Evolutionary conservation across 2,329 filamentous ascomycete species (phyloP).

Genomic region (Xylariaceae sp.): DNA sequence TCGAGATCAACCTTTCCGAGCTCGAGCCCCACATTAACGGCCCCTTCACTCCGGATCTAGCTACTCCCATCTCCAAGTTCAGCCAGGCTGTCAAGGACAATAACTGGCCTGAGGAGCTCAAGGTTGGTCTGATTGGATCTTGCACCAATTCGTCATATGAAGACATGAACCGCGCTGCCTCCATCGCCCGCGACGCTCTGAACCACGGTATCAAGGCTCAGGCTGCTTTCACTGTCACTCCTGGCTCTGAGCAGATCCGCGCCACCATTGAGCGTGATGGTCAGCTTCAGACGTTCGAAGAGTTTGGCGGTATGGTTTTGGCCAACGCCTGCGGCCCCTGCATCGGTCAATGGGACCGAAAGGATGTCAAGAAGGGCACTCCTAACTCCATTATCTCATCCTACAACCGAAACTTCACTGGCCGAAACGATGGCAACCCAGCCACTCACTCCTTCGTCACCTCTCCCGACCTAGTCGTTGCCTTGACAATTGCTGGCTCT

Average conservation of each 20-base stretch:
- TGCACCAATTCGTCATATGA: constrained; percentile 91
- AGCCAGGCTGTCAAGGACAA: constrained; percentile 92
- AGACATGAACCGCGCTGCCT: constrained; percentile 93
- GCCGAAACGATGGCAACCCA: constrained; percentile 95
- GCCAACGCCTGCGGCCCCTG: constrained; percentile 95
- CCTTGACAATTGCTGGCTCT: constrained; percentile 81
- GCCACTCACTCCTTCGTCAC: constrained; percentile 93
- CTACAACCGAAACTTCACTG: constrained; percentile 99
- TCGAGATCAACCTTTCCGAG: constrained; percentile 93
- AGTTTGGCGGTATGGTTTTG: constrained; percentile 92
- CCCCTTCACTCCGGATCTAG: constrained; percentile 97
- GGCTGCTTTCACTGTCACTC: constrained; percentile 91
- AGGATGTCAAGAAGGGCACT: constrained; percentile 91
- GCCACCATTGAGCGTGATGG: constrained; percentile 91
- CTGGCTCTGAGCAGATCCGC: constrained; percentile 95
- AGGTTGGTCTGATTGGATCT: constrained; percentile 95
- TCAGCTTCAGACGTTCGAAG: constrained; percentile 92
- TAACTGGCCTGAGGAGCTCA: constrained; percentile 94
- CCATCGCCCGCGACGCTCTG: constrained; percentile 89
- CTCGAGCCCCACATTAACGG: constrained; percentile 99
- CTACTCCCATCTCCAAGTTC: constrained; percentile 97
- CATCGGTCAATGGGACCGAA: constrained; percentile 95
- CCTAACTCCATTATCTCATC: constrained; percentile 97
- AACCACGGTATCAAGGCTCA: constrained; percentile 94
- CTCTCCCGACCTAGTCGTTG: constrained; percentile 88